Conservation (phyloP, 345 rosid species). For the Lenwebbia sp. region DNA sequence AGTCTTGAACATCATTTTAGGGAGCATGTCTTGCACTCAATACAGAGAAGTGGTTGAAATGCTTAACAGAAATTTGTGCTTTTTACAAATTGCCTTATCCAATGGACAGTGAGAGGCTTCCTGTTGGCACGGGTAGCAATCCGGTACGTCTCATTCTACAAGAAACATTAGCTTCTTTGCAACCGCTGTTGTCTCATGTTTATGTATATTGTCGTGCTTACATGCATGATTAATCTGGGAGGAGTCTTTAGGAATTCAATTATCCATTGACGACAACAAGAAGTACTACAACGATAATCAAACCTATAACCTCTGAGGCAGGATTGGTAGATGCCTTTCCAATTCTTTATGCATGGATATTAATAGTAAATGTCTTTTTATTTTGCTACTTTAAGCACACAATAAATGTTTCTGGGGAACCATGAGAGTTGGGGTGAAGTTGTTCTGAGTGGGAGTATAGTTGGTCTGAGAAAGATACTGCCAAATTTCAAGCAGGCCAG, state of each 20-base stretch:
- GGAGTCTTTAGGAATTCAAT: not conserved
- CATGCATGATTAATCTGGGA: not conserved
- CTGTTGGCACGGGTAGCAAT: constrained; percentile 93
- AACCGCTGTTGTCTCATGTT: not conserved
- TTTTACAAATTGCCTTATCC: constrained; percentile 59
- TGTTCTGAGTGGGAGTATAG: not conserved
- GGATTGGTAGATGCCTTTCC: not conserved
- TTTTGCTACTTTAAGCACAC: not conserved
- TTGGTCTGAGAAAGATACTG: not conserved
- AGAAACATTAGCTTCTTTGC: not conserved
- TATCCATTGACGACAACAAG: not conserved
- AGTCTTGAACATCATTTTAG: constrained; percentile 18
- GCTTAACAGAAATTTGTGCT: constrained; percentile 52
- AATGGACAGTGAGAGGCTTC: constrained; percentile 68
- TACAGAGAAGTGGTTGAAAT: constrained; percentile 84
- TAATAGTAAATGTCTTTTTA: not conserved
- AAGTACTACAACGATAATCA: not conserved
- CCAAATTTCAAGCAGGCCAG: not conserved
- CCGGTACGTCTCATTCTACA: constrained; percentile 46
- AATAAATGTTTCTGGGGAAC: not conserved
- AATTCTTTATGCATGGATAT: not conserved
- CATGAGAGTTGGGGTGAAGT: not conserved
- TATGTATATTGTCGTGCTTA: not conserved
- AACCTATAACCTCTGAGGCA: not conserved
- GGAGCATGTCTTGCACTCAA: constrained; percentile 87